These are phyloP conservation scores for Trapa bicornis DNA, from an alignment of 345 rosid species.

Conservation along the genomic window DNA sequence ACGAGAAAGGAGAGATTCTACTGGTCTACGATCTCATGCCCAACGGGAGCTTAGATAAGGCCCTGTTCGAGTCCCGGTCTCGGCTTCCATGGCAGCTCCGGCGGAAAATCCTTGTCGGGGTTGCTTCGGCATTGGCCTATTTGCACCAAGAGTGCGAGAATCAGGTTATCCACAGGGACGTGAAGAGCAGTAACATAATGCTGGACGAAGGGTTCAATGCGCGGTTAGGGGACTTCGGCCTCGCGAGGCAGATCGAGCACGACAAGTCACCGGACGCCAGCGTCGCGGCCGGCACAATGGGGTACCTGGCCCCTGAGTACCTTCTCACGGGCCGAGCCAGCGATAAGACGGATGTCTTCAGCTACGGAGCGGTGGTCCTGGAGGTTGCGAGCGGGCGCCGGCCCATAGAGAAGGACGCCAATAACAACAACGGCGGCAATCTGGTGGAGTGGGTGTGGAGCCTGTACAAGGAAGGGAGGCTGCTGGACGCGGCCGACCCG, in stretches of 20 bases:
- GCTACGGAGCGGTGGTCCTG: conserved; percentile 84
- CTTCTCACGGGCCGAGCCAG: conserved; percentile 76
- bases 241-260: conserved; percentile 79
- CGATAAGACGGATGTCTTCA: conserved; percentile 82
- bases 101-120: conserved; percentile 62
- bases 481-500: conserved; percentile 54
- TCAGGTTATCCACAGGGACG: conserved; percentile 87
- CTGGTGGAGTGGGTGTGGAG: conserved; percentile 98
- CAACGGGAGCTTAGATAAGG: conserved; percentile 91
- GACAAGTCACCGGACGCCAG: conserved; percentile 91
- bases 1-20: conserved; percentile 81
- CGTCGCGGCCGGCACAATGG: conserved; percentile 97
- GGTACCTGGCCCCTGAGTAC: conserved; percentile 94
- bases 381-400: conserved; percentile 81
- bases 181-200: conserved; percentile 92
- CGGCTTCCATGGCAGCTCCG: conserved; percentile 68
- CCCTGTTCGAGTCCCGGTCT: conserved; percentile 58
- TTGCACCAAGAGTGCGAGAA: conserved; percentile 96
- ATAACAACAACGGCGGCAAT: conserved; percentile 20
- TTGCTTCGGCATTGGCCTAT: conserved; percentile 88
- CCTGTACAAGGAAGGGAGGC: conserved; percentile 64
- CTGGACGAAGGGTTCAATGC: conserved; percentile 86
- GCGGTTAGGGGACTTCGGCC: conserved; percentile 79
- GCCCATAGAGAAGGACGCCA: conserved; percentile 61
- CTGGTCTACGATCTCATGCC: conserved; percentile 88